Conservation (phyloP, 805 yeast genomes). For the Sugiyamaella floridensis region DNA sequence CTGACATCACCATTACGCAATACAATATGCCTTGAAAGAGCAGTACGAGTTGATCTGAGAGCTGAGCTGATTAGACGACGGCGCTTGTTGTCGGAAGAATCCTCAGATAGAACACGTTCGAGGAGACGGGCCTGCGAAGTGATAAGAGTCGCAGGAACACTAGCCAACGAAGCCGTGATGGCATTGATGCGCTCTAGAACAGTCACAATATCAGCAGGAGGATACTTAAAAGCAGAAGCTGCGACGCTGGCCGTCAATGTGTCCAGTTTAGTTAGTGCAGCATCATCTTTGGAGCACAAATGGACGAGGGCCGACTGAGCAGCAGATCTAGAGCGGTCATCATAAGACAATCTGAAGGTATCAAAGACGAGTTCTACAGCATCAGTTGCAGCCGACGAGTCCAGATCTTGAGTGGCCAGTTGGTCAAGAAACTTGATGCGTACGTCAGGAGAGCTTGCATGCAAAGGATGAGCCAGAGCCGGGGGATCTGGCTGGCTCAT, state of each 20-base stretch:
- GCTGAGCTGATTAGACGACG: constrained; percentile 21
- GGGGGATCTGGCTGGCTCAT: not conserved
- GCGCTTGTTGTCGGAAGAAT: constrained; percentile 24
- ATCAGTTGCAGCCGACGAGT: not conserved
- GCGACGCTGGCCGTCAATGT: constrained; percentile 13
- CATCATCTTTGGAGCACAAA: constrained; percentile 31
- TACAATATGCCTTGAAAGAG: constrained; percentile 6
- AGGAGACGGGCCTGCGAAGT: not conserved
- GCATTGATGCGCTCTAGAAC: constrained; percentile 51
- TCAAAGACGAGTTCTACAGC: constrained; percentile 32
- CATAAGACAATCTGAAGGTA: constrained; percentile 47
- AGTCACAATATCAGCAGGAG: constrained; percentile 51
- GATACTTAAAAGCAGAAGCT: constrained; percentile 21
- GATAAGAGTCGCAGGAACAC: not conserved
- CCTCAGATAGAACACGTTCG: not conserved
- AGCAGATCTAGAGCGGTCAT: constrained; percentile 40
- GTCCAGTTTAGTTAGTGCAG: constrained; percentile 33
- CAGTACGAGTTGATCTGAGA: constrained; percentile 25
- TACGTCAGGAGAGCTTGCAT: not conserved
- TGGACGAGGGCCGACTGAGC: constrained; percentile 37
- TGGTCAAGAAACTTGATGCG: not conserved
- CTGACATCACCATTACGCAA: not conserved
- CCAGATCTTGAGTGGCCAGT: not conserved
- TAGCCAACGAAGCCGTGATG: constrained; percentile 22
- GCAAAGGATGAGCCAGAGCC: not conserved